These are phyloP conservation scores for Xylariales sp. DNA, from an alignment of 2,329 filamentous ascomycete genomes.

Conservation along the genomic window DNA sequence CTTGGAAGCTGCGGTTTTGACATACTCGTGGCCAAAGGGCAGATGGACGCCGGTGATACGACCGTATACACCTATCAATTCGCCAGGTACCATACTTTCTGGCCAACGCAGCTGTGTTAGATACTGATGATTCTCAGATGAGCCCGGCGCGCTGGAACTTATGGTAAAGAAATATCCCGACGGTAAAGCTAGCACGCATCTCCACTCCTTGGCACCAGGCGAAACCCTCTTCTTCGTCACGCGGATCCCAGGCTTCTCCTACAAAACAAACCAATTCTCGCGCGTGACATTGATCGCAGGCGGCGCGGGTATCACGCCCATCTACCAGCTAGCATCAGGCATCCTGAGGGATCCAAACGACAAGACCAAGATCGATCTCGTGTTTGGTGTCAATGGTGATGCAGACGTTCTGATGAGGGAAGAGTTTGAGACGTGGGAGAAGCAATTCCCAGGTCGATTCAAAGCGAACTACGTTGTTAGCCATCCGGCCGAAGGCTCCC, in stretches of 20 bases:
- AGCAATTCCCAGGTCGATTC: slow-evolving; percentile 49
- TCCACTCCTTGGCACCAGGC: slow-evolving; percentile 62
- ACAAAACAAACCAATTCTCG: slow-evolving; percentile 43
- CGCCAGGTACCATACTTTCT: slow-evolving; percentile 33
- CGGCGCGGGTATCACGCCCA: slow-evolving; percentile 68
- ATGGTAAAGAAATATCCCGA: slow-evolving; percentile 65
- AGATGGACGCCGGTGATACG: slow-evolving; percentile 54
- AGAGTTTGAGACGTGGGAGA: slow-evolving; percentile 49
- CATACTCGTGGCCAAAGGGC: slow-evolving; percentile 53
- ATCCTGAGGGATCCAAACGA: slow-evolving; percentile 60
- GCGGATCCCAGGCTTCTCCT: slow-evolving; percentile 49
- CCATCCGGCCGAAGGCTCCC: slow-evolving; percentile 35
- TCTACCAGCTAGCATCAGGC: slow-evolving; percentile 59
- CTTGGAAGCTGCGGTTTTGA: slow-evolving; percentile 50
- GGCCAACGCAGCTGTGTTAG: background rate
- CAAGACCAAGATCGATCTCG: slow-evolving; percentile 56
- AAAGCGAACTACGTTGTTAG: slow-evolving; percentile 54
- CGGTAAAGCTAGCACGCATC: slow-evolving; percentile 58
- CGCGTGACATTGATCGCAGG: slow-evolving; percentile 64
- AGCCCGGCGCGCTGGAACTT: slow-evolving; percentile 56
- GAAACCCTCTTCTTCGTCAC: slow-evolving; percentile 54
- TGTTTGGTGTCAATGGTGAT: slow-evolving; percentile 64
- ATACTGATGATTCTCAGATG: slow-evolving; percentile 32
- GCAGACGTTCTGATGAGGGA: slow-evolving; percentile 54
- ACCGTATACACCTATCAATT: slow-evolving; percentile 62